Base-by-base conservation (phyloP, 2,329 filamentous ascomycete genomes). In the Beauveria asiatica region DNA sequence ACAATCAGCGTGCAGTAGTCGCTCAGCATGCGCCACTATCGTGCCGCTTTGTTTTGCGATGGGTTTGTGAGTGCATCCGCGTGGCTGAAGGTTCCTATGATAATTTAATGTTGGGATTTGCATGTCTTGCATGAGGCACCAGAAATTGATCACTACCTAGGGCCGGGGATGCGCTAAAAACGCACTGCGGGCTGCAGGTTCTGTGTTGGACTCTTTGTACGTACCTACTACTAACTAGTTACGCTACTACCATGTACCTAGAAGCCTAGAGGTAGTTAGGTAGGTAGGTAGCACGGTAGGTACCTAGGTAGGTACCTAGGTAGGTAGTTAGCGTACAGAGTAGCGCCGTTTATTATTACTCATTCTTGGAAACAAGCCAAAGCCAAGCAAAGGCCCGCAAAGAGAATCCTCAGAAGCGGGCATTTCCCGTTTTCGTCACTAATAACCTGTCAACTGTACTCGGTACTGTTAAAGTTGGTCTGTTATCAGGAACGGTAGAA, bases 131-230 rank as follows among this genome's bases (percentile, higher is more conserved):
- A 33, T 51, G 27, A 27, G n/a, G 17, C 48, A 33, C 25, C 17
- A 30, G 48, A 27, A 5, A 33, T 33, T 37, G 16, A 25, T n/a
- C n/a, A n/a, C n/a, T n/a, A n/a, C n/a, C n/a, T n/a, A 37, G 30
- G 30, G 10, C 10, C 3, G 41, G 44, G 54, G 54, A 49, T 57
- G 54, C 54, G 53, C 41, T 46, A 55, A 55, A 55, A 44, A 16
- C 41, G 16, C 44, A 19, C 54, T 41, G 45, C 30, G 41, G 44
- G 16, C 19, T 16, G 11, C 30, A 33, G 30, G 30, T 57, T 39
- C 44, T 11, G 10, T 49, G 54, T 57, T 49, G 21, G 54, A 57
- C 54, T n/a, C n/a, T n/a, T n/a, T n/a, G n/a, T n/a, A n/a, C n/a
- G n/a, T n/a, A n/a, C n/a, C n/a, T n/a, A n/a, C n/a, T n/a, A n/a